Evolutionary conservation across 2,329 filamentous ascomycete genomes (phyloP).

Genomic region (Ophiosphaerella narmari): DNA sequence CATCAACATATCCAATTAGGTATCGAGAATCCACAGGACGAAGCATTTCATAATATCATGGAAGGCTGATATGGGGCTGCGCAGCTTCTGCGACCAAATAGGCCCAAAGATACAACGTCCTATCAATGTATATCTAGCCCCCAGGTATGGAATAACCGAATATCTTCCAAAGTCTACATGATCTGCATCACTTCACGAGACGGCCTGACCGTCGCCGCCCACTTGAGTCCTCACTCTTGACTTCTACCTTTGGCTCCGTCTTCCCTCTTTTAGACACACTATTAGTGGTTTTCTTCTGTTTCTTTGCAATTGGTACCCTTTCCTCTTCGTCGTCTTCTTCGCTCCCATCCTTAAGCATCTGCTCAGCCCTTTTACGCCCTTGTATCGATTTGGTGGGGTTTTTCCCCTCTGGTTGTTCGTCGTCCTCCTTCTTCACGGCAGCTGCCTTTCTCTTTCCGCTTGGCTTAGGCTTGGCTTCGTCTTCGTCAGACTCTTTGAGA

Average conservation of each 20-base stretch:
- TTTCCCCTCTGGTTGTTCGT: constrained; percentile 13
- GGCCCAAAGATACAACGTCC: too few species aligned
- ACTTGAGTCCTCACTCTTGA: constrained; percentile 17
- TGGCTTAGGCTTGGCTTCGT: constrained; percentile 35
- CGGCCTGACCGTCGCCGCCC: constrained; percentile 32
- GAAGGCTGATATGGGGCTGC: too few species aligned
- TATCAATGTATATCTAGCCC: too few species aligned
- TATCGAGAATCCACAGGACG: too few species aligned
- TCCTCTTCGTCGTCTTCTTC: constrained; percentile 37
- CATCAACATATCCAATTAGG: too few species aligned
- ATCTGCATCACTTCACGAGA: constrained; percentile 15
- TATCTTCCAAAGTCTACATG: too few species aligned
- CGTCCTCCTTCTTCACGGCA: constrained; percentile 26
- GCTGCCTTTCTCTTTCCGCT: constrained; percentile 43
- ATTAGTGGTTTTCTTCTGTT: constrained; percentile 24
- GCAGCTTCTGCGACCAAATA: too few species aligned
- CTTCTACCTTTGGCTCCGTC: constrained; percentile 7
- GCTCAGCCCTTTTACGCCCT: constrained; percentile 25
- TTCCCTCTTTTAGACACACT: constrained; percentile 17
- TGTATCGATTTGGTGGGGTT: constrained; percentile 22
- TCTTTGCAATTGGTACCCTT: constrained; percentile 26
- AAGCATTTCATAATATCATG: too few species aligned
- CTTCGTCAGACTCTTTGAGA: constrained; percentile 27
- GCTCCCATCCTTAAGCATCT: constrained; percentile 21
- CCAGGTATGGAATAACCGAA: too few species aligned